These are phyloP conservation scores for Corynascus novoguineensis DNA, from an alignment of 495 filamentous ascomycete species.

Conservation along the genomic window DNA sequence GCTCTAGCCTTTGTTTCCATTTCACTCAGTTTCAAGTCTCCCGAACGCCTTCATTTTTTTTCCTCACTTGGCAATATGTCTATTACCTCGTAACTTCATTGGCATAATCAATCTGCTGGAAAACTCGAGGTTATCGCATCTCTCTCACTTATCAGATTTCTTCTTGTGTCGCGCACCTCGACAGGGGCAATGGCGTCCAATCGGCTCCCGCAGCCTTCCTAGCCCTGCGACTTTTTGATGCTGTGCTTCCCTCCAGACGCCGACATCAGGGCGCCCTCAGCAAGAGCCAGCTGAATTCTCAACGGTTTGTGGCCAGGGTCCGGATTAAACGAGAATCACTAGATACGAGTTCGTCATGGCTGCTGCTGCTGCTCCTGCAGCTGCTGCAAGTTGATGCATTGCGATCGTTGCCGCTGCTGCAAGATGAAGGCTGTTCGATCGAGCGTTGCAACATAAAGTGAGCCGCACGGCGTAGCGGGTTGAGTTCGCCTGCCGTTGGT, in stretches of 20 bases:
- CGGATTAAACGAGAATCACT: neutral
- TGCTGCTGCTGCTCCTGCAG: too few species aligned
- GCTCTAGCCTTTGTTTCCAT: neutral
- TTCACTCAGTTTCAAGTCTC: neutral
- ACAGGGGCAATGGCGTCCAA: slow-evolving; percentile 8
- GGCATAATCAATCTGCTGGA: neutral
- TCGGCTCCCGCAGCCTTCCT: neutral
- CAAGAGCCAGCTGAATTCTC: neutral
- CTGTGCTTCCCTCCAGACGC: slow-evolving; percentile 1
- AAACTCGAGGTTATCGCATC: neutral
- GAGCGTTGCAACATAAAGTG: neutral
- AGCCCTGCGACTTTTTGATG: neutral
- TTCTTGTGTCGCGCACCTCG: neutral
- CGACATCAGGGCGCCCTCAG: neutral
- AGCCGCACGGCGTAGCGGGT: neutral
- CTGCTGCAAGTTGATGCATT: neutral
- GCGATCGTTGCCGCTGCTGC: slow-evolving; percentile 12
- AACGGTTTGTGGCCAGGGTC: neutral
- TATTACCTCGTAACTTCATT: neutral
- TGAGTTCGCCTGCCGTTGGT: neutral
- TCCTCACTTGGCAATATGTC: too few species aligned
- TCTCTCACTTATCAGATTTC: slow-evolving; percentile 10
- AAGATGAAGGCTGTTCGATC: slow-evolving; percentile 10
- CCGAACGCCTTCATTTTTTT: neutral
- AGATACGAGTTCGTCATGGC: neutral